phyloP scores from a whole-genome alignment of 371 early-diverging fungal genomes.

The Mucor mucedo region DNA sequence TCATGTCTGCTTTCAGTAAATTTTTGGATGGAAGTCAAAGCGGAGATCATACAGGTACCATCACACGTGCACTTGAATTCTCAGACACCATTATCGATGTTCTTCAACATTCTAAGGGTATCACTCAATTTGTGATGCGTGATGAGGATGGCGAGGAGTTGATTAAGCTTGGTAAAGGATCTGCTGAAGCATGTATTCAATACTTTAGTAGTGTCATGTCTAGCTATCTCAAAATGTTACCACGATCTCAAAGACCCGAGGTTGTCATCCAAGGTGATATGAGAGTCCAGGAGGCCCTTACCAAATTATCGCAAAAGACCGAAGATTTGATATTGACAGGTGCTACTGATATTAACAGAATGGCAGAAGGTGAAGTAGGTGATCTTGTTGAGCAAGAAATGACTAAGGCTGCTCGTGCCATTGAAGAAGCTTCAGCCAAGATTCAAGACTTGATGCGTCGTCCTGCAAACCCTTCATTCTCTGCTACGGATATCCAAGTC shows the following conservation, averaged over 20 bases:
- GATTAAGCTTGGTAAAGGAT: conserved; percentile 66
- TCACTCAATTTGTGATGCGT: conserved; percentile 80
- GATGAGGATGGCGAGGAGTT: conserved; percentile 84
- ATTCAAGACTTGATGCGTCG: conserved; percentile 80
- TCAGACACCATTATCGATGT: conserved; percentile 86
- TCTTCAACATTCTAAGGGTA: conserved; percentile 87
- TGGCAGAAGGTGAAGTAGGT: conserved; percentile 82
- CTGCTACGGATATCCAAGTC: conserved; percentile 83
- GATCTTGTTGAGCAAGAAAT: conserved; percentile 94
- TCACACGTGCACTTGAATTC: conserved; percentile 80
- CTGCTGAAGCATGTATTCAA: conserved; percentile 69
- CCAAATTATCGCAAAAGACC: conserved; percentile 72
- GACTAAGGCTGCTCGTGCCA: conserved; percentile 89
- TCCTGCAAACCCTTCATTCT: conserved; percentile 75
- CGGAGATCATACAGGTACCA: conserved; percentile 85
- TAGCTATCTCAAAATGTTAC: conserved; percentile 69
- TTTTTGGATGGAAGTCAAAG: conserved; percentile 77
- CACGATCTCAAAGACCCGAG: conserved; percentile 73
- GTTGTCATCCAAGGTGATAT: conserved; percentile 76
- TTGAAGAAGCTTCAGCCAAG: conserved; percentile 88
- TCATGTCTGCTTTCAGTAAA: conserved; percentile 76
- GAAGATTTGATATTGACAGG: conserved; percentile 80
- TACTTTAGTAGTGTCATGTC: conserved; percentile 92
- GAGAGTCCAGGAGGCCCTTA: conserved; percentile 74
- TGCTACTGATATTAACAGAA: conserved; percentile 68